phyloP scores from a whole-genome alignment of 1,139 yeast genomes.

The Yamadazyma taylorii region DNA sequence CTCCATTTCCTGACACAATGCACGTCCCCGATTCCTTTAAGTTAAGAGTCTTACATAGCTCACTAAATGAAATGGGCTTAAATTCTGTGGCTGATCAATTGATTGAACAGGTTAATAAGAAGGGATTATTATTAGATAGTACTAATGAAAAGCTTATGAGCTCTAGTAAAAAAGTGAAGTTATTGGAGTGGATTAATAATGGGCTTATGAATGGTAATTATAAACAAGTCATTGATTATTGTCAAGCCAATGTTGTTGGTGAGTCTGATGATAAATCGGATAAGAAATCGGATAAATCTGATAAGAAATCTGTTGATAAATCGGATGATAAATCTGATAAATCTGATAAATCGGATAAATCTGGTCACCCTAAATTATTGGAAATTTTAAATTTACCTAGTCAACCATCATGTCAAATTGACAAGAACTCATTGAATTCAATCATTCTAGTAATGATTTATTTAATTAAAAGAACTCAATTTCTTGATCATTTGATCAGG shows the following conservation, averaged over 20 bases:
- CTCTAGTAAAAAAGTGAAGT: constrained; percentile 13
- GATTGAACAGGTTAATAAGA: constrained; percentile 15
- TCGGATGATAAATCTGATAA: too few relatives aligned
- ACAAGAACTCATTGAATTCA: constrained; percentile 6
- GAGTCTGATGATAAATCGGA: constrained; percentile 1
- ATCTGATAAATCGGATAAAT: constrained; percentile 1
- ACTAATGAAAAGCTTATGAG: constrained; percentile 6
- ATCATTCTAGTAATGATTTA: constrained; percentile 23
- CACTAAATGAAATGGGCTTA: constrained; percentile 24
- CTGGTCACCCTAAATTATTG: constrained; percentile 8
- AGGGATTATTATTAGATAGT: constrained; percentile 10
- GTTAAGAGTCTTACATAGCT: constrained; percentile 30
- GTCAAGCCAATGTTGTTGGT: constrained; percentile 1
- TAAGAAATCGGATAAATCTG: constrained; percentile 3
- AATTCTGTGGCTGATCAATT: constrained; percentile 14
- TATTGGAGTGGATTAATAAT: constrained; percentile 26
- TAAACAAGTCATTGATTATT: constrained; percentile 9
- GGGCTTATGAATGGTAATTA: constrained; percentile 27
- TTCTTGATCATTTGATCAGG: constrained; percentile 22
- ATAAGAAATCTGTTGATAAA: too few relatives aligned
- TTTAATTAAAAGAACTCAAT: constrained; percentile 26
- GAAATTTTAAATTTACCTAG: constrained; percentile 7
- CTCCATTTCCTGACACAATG: constrained; percentile 7
- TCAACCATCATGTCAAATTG: not conserved
- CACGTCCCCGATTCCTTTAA: constrained; percentile 24